Base-by-base conservation (phyloP, 1,139 yeast genomes). In the Candida glucosophila region DNA sequence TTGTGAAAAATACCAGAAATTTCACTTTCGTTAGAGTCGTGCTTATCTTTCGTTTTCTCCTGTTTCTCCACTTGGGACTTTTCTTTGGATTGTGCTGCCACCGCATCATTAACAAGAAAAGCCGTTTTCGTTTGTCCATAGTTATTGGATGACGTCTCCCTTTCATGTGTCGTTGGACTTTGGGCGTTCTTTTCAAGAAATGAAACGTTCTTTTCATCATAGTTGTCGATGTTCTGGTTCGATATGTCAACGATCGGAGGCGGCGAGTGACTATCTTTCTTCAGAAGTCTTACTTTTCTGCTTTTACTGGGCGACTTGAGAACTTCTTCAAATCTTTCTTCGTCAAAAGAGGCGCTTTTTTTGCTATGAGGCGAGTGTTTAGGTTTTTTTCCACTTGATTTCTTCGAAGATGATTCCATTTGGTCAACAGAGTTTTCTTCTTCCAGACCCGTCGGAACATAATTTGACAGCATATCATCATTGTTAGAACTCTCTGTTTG, bases 311-410 rank as follows among this genome's bases (percentile, higher is more conserved):
- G 47, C 5, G 40, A 34, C 12, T 21, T 13, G n/a, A 35, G 31
- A 9, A 31, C 29, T 15, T 35, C 25, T 16, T 30, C 25, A 22
- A 37, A 32, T 15, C 34, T 25, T 12, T 27, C 32, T 23, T 56
- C 62, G 27, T 52, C 36, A 22, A 34, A 41, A 3, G 41, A 44
- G 6, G 59, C 24, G 30, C 58, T 53, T 3, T 41, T 41, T 26
- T 56, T 66, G 6, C 48, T 58, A 29, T 59, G 59, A 20, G 58
- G 61, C 11, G n/a, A n/a, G n/a, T n/a, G n/a, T n/a, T n/a, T n/a
- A n/a, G n/a, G n/a, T n/a, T n/a, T n/a, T n/a, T n/a, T n/a, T n/a
- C n/a, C n/a, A n/a, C n/a, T n/a, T n/a, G n/a, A n/a, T n/a, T n/a
- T n/a, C n/a, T n/a, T n/a, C n/a, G n/a, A n/a, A n/a, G n/a, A n/a